A percentile compares a stretch with the other conserved stretches of the same genome.
These are phyloP conservation scores for Prunus mongolica DNA, from an alignment of 306 rosid genomes.

Conservation along the genomic window DNA sequence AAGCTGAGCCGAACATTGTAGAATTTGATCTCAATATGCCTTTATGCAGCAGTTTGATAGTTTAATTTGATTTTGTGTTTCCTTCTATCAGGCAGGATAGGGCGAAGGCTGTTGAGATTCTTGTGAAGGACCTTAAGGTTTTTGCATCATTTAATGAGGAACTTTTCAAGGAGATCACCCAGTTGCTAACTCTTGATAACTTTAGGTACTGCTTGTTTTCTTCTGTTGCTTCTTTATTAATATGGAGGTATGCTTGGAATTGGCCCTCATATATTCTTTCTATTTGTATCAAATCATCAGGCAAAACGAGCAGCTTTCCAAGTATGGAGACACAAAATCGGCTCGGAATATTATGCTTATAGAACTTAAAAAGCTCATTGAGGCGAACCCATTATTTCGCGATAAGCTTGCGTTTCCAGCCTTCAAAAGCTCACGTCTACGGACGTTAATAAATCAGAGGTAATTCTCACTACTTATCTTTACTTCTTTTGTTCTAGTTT, in stretches of 20 bases:
- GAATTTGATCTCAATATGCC: neutral
- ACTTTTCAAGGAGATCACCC: constrained; percentile 50
- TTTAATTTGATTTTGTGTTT: neutral
- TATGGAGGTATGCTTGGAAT: neutral
- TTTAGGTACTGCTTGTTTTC: constrained; percentile 26
- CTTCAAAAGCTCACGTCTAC: constrained; percentile 44
- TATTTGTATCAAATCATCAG: constrained; percentile 17
- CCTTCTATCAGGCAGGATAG: constrained; percentile 39
- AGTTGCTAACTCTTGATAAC: constrained; percentile 45
- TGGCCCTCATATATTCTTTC: neutral
- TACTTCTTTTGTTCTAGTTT: neutral
- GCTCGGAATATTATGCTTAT: constrained; percentile 46
- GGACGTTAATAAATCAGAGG: constrained; percentile 49
- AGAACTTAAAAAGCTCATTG: constrained; percentile 45
- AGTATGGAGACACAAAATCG: constrained; percentile 45
- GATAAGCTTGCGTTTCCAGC: constrained; percentile 41
- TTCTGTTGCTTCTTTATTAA: neutral
- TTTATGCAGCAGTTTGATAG: neutral
- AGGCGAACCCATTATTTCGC: constrained; percentile 45
- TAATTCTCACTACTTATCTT: constrained; percentile 1
- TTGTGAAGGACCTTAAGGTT: constrained; percentile 49
- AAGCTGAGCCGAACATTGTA: neutral
- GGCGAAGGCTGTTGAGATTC: constrained; percentile 45
- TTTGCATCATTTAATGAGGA: constrained; percentile 44
- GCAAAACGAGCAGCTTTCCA: constrained; percentile 54